phyloP scores from a whole-genome alignment of 768 basidiomycete species.

The Boletus bicolor region DNA sequence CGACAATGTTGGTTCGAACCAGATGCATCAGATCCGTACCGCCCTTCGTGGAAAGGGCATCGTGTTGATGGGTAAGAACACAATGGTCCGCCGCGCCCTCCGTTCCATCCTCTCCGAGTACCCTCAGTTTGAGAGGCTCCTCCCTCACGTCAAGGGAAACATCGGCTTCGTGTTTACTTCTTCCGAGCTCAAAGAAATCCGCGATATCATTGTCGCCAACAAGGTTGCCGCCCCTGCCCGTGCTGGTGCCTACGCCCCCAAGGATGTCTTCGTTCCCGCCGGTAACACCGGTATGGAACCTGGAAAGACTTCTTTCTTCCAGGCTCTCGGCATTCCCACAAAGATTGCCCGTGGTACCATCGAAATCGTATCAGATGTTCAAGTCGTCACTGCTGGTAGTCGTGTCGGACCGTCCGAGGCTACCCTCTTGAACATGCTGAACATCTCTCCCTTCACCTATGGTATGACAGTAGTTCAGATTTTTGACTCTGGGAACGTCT shows the following conservation, averaged over 20 bases:
- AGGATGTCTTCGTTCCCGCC: conserved; percentile 87
- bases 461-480: conserved; percentile 99
- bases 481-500: conserved; percentile 90
- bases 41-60: conserved; percentile 95
- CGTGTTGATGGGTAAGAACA: conserved; percentile 99
- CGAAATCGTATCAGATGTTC: conserved; percentile 96
- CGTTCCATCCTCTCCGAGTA: conserved; percentile 84
- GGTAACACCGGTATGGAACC: conserved; percentile 99
- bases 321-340: conserved; percentile 98
- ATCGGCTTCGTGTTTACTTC: conserved; percentile 98
- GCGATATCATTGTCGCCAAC: conserved; percentile 91
- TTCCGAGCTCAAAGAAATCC: conserved; percentile 89
- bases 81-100: conserved; percentile 98
- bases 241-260: conserved; percentile 93
- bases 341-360: conserved; percentile 99
- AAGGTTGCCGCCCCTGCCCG: conserved; percentile 98
- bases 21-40: conserved; percentile 97
- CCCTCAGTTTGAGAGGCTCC: conserved; percentile 95
- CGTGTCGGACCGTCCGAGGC: conserved; percentile 98
- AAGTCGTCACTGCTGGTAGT: conserved; percentile 88
- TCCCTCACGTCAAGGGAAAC: conserved; percentile 95
- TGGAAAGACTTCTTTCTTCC: conserved; percentile 99
- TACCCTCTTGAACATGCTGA: conserved; percentile 98
- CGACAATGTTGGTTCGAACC: conserved; percentile 99
- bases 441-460: conserved; percentile 99